These are phyloP conservation scores for Artemisia argyi DNA, from an alignment of 129 eudicot species.

Conservation along the genomic window DNA sequence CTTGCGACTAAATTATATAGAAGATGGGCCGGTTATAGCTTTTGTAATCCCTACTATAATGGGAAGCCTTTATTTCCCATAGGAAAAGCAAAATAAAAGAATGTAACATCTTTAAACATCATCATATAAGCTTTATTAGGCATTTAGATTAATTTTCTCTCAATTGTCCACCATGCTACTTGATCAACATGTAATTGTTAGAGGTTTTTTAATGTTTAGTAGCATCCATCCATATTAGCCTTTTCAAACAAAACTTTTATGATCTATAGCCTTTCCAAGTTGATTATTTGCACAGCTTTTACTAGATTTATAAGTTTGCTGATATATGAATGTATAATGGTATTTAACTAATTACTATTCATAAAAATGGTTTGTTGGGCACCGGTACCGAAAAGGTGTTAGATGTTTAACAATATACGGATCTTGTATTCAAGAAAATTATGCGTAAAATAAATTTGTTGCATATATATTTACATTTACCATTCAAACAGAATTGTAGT, in stretches of 20 bases:
- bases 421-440: too few relatives aligned
- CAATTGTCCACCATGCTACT: background rate
- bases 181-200: background rate
- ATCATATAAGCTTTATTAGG: constrained; percentile 15
- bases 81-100: background rate
- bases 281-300: background rate
- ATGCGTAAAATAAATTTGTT: too few relatives aligned
- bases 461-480: too few relatives aligned
- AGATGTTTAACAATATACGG: too few relatives aligned
- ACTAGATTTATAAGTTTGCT: too few relatives aligned
- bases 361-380: too few relatives aligned
- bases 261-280: background rate
- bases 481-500: too few relatives aligned
- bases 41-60: background rate
- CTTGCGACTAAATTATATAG: too few relatives aligned
- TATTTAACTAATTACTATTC: too few relatives aligned
- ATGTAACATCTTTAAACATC: background rate
- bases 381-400: too few relatives aligned
- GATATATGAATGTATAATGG: too few relatives aligned
- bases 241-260: background rate
- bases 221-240: background rate
- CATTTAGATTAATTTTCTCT: background rate
- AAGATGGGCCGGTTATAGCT: too few relatives aligned
- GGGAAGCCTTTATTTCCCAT: background rate
- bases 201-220: background rate